These are phyloP conservation scores for Microcos paniculata DNA, from an alignment of 345 rosid genomes.

Conservation along the genomic window DNA sequence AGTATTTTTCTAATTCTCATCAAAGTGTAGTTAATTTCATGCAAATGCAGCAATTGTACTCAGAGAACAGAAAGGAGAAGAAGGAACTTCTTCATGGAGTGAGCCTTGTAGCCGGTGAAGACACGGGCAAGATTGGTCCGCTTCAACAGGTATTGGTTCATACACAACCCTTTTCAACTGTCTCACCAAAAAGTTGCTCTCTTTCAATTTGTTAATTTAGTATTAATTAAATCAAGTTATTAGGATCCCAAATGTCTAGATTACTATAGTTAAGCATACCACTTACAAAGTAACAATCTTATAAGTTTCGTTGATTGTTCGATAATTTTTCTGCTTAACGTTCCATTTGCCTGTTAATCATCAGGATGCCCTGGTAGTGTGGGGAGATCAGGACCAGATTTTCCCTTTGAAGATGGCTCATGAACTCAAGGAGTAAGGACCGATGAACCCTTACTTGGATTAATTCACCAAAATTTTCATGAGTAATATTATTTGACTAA, in stretches of 20 bases:
- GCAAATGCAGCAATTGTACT: constrained; percentile 54
- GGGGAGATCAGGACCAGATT: constrained; percentile 86
- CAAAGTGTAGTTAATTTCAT: not conserved
- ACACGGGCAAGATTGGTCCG: constrained; percentile 42
- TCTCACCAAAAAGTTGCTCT: not conserved
- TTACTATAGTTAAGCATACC: not conserved
- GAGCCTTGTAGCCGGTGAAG: constrained; percentile 42
- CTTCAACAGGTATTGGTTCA: constrained; percentile 56
- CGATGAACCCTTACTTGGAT: not conserved
- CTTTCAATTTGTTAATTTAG: too few relatives aligned
- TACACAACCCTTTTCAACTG: not conserved
- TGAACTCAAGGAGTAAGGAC: constrained; percentile 64
- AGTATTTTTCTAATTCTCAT: too few relatives aligned
- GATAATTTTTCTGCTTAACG: not conserved
- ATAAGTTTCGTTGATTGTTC: not conserved
- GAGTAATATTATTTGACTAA: not conserved
- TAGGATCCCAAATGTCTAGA: too few relatives aligned
- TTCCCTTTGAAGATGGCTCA: constrained; percentile 80
- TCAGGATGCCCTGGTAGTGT: constrained; percentile 68
- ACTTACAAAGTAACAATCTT: not conserved
- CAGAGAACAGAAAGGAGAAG: constrained; percentile 66
- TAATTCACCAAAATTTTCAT: not conserved
- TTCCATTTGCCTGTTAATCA: not conserved
- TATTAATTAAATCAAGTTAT: too few relatives aligned
- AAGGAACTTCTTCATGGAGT: constrained; percentile 65